Percentiles rank a stretch among this genome's conserved stretches.
Evolutionary conservation across 2,329 filamentous ascomycete genomes (phyloP).

Genomic region (Endoconidiophora laricicola): DNA sequence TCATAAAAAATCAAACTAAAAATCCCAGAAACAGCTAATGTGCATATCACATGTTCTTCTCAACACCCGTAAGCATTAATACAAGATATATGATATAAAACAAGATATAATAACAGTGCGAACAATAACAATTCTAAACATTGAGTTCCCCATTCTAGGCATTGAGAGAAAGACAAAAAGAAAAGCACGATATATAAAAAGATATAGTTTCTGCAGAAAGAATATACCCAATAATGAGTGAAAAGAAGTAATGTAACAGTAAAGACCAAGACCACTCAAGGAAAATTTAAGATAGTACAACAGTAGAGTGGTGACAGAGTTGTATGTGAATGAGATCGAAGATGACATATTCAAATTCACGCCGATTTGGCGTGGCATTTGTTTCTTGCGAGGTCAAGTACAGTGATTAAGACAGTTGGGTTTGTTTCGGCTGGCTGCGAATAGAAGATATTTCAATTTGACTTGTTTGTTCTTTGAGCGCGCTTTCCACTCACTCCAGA

Average conservation of each 20-base stretch:
- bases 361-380: background rate
- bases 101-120: background rate
- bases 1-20: background rate
- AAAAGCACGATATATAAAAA: constrained; percentile 3
- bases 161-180: background rate
- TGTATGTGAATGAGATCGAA: background rate
- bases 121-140: constrained; percentile 2
- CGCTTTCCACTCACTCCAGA: background rate
- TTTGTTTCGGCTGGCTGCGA: background rate
- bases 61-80: background rate
- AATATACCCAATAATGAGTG: background rate
- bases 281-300: background rate
- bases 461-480: background rate
- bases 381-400: constrained; percentile 8
- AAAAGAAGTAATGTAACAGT: background rate
- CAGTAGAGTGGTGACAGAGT: constrained; percentile 1
- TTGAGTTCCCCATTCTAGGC: background rate
- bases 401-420: background rate
- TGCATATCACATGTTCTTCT: background rate
- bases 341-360: background rate
- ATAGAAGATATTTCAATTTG: background rate
- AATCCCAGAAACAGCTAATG: background rate
- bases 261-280: constrained; percentile 8
- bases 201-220: background rate
- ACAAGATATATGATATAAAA: background rate